Evolutionary conservation across 352 stramenopile species (phyloP), one percentile per base, ranked within the genome.

Genomic region (Pythium aphanidermatum): DNA sequence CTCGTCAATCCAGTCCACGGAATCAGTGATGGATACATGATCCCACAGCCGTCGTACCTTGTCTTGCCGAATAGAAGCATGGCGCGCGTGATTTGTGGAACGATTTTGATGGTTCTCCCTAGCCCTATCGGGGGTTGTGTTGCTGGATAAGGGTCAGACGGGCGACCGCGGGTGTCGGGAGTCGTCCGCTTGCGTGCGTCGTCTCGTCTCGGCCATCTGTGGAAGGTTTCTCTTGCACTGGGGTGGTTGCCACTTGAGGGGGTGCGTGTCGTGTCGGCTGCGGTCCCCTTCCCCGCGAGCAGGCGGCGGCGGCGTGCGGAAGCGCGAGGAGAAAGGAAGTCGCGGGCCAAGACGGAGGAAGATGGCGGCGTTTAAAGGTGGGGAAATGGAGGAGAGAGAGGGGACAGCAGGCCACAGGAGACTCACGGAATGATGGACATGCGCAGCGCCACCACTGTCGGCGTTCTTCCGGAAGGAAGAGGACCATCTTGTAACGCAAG

Each of bases 391-490:
- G n/a, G n/a, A n/a, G n/a, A n/a, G n/a, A n/a, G n/a, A n/a, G n/a
- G n/a, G n/a, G n/a, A n/a, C n/a, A n/a, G n/a, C n/a, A n/a, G n/a
- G n/a, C n/a, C n/a, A n/a, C n/a, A 30, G 16, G 25, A 5, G 27
- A 13, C 10, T 13, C 27, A 17, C 46, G n/a, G 13, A 38, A 30
- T 23, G 25, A 21, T 28, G 16, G 19, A 13, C n/a, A 52, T 24
- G 46, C 33, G 16, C 23, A 89, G 77, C 77, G 66, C 79, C 81
- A 17, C 81, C 77, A 50, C 74, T 94, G 39, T 94, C 82, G 23
- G 79, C 78, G 31, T 94, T 94, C 47, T 94, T 94, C 70, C 80
- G 80, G 40, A 86, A 90, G 55, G 80, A 94, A 46, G 79, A 94
- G 50, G 75, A 91, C 46, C 66, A 75, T 17, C 52, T 92, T 12